Evolutionary conservation across 108 stramenopile species (phyloP).

Genomic region (Fistulifera pelliculosa): DNA sequence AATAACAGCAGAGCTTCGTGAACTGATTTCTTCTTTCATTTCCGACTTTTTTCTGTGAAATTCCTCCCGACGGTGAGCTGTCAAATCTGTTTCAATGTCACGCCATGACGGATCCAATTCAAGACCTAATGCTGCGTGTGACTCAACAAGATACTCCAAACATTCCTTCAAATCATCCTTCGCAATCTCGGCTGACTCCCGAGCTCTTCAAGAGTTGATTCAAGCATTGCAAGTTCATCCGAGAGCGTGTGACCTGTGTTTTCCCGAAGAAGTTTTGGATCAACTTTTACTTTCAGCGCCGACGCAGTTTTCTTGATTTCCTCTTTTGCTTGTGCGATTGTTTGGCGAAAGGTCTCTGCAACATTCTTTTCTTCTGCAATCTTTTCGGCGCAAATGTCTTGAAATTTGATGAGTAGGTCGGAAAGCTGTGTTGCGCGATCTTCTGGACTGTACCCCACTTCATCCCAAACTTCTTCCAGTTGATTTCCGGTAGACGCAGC

Average conservation of each 20-base stretch:
- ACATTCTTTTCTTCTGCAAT: slow-evolving; percentile 60
- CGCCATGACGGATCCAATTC: slow-evolving; percentile 44
- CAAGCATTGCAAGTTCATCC: slow-evolving; percentile 51
- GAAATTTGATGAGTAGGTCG: slow-evolving; percentile 52
- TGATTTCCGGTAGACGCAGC: slow-evolving; percentile 54
- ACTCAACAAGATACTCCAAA: slow-evolving; percentile 40
- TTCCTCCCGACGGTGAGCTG: slow-evolving; percentile 33
- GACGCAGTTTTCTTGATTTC: slow-evolving; percentile 38
- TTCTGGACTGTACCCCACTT: slow-evolving; percentile 69
- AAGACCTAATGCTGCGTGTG: slow-evolving; percentile 47
- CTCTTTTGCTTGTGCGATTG: slow-evolving; percentile 48
- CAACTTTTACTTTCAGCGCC: slow-evolving; percentile 40
- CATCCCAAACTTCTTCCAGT: slow-evolving; percentile 73
- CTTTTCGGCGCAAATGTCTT: slow-evolving; percentile 58
- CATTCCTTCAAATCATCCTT: slow-evolving; percentile 40
- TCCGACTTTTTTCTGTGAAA: slow-evolving; percentile 60
- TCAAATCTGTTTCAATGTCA: slow-evolving; percentile 61
- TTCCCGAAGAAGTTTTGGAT: slow-evolving; percentile 34
- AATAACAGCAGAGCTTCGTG: slow-evolving; percentile 55
- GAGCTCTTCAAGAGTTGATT: slow-evolving; percentile 43
- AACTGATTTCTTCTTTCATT: slow-evolving; percentile 51
- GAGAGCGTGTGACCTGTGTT: slow-evolving; percentile 31
- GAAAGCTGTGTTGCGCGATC: slow-evolving; percentile 70
- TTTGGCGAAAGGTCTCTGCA: slow-evolving; percentile 68
- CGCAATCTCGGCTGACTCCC: slow-evolving; percentile 27